phyloP scores from a whole-genome alignment of 495 filamentous ascomycete species.

The Penicillium longicatenatum region DNA sequence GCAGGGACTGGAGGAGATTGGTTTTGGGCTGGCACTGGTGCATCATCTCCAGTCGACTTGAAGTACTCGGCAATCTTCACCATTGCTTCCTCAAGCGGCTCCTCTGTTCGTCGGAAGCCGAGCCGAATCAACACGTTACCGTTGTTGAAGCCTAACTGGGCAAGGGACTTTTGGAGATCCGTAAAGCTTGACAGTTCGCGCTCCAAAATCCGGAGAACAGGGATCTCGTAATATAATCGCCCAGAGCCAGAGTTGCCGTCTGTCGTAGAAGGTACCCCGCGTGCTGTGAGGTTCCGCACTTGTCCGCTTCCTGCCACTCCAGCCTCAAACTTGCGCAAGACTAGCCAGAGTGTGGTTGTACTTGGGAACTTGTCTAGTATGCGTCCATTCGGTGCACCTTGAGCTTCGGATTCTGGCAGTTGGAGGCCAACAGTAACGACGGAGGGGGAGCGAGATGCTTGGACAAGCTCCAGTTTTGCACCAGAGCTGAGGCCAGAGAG shows the following conservation, averaged over 20 bases:
- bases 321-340: slow-evolving; percentile 86
- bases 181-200: slow-evolving; percentile 72
- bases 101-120: slow-evolving; percentile 70
- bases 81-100: slow-evolving; percentile 85
- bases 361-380: slow-evolving; percentile 81
- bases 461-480: slow-evolving; percentile 90
- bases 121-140: slow-evolving; percentile 79
- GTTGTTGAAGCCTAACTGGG: slow-evolving; percentile 82
- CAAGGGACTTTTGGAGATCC: slow-evolving; percentile 84
- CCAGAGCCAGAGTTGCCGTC: slow-evolving; percentile 60
- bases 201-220: slow-evolving; percentile 78
- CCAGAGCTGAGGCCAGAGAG: slow-evolving; percentile 82
- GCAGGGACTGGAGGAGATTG: slow-evolving; percentile 13
- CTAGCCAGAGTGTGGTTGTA: slow-evolving; percentile 80
- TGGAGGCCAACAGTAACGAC: slow-evolving; percentile 85
- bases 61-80: slow-evolving; percentile 74
- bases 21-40: slow-evolving; percentile 15
- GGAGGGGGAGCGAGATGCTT: slow-evolving; percentile 76
- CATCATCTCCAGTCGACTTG: slow-evolving; percentile 43
- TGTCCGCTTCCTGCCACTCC: slow-evolving; percentile 55
- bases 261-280: slow-evolving; percentile 63
- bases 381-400: slow-evolving; percentile 57
- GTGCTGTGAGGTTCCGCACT: slow-evolving; percentile 74
- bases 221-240: slow-evolving; percentile 81
- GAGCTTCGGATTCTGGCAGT: slow-evolving; percentile 66